Evolutionary conservation across 768 basidiomycete genomes (phyloP), one percentile per base, ranked within the genome.

Genomic region (Boletus rubescentipes): DNA sequence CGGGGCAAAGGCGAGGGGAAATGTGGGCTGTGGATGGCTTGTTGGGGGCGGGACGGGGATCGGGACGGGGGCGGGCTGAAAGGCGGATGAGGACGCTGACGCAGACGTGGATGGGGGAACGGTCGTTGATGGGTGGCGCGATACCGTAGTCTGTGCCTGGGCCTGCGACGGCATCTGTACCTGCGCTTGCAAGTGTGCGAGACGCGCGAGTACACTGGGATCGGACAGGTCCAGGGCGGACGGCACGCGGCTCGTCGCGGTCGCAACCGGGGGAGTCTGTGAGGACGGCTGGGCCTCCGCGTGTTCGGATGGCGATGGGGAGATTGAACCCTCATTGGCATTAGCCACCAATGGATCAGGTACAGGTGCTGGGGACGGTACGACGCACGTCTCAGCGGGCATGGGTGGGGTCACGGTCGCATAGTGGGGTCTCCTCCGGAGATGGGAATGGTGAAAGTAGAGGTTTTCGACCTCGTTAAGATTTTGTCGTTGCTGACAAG

Each of bases 391-490:
- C 14, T 68, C 57, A 10, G 49, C 54, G 14, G 48, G 40, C 26
- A 55, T 21, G 30, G 52, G 30, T 2, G n/a, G 35, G 26, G 29
- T 18, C 15, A 30, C 37, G 21, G 42, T 54, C 29, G 42, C 29
- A 30, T 50, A 42, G n/a, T 68, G 63, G 37, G 70, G 69, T 21
- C 50, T 54, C 39, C 35, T 71, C 52, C 77, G 77, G 26, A 75
- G 69, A 47, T 86, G 83, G 0, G 86, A 85, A 63, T 86, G 85
- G 45, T 83, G 85, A 62, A 90, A 90, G 73, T 89, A 91, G 9
- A 91, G 75, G 62, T 90, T 90, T 67, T 91, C 89, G 6, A 91
- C 89, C 71, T 91, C 89, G 62, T 87, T 89, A 48, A 91, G 70
- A 42, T 78, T 88, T 69, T 91, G 88, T 54, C 83, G 80, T 83